Evolutionary conservation across 139 green algal genomes (phyloP), one percentile per base, ranked within the genome.

Genomic region (Zygnema circumcarinatum): DNA sequence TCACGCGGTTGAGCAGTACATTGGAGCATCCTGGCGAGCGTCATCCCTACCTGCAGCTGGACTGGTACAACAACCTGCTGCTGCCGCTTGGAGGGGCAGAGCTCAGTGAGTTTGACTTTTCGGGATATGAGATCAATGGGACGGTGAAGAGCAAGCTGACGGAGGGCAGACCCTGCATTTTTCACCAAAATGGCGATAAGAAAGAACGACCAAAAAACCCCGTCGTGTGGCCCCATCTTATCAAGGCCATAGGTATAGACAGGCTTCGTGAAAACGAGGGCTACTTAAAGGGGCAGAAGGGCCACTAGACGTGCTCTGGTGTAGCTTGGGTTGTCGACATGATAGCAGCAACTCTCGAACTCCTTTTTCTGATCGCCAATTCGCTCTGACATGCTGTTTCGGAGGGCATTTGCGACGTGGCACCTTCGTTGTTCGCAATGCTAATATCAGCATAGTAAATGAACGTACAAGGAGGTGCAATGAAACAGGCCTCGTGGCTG

Each of bases 141-240:
- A 62, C 39, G 2, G 74, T 81, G 74, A 47, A 31, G 33, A 69
- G 39, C 3, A 81, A 32, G 33, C 35, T 81, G n/a, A 81, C 74
- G 2, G 74, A 53, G 0, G 74, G 74, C 0, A 29, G 47, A 53
- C 39, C 74, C n/a, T 81, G 74, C 2, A 53, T 81, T 31, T 81
- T 81, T 67, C 74, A 81, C 74, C 74, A 81, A 31, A 47, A 81
- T 47, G 74, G 74, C 3, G 47, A 73, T 32, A 81, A 81, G 74
- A 69, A 47, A 38, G 74, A 53, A 3, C n/a, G 32, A 22, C 31
- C 47, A 20, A 3, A 47, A 32, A 81, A 62, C 16, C 47, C 7
- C 7, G 47, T 62, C 7, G 47, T 62, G 47, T 62, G 42, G 74
- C 47, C 47, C 16, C 39, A 81, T 67, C 7, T 81, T 20, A 33